Conservation (phyloP, 2,329 filamentous ascomycete genomes). For the Xylaria sp. region DNA sequence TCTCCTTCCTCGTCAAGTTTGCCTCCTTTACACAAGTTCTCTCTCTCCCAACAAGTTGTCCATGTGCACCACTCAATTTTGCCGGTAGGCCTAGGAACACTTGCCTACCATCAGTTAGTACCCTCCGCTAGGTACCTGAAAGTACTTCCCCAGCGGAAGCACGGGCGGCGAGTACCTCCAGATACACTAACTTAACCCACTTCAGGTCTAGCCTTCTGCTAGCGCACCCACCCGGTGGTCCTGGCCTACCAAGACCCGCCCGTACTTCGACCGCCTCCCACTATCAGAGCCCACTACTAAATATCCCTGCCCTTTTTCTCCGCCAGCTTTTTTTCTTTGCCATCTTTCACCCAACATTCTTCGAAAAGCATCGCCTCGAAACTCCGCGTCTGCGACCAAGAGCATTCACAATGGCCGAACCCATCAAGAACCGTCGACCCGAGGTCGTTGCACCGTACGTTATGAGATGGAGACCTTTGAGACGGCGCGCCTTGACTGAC, state of each 20-base stretch:
- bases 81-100: background rate
- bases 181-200: background rate
- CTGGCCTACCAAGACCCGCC: conserved; percentile 18
- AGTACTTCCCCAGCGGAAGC: background rate
- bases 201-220: background rate
- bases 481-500: conserved; percentile 19
- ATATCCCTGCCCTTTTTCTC: conserved; percentile 26
- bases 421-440: conserved; percentile 58
- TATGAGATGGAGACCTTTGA: conserved; percentile 19
- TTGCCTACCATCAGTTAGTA: background rate
- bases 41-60: background rate
- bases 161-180: background rate
- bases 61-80: background rate
- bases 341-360: conserved; percentile 21
- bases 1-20: background rate
- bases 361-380: conserved; percentile 20
- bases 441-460: conserved; percentile 57
- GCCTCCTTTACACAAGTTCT: background rate
- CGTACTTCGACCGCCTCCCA: conserved; percentile 20
- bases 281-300: conserved; percentile 20
- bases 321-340: conserved; percentile 23
- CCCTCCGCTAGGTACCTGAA: background rate
- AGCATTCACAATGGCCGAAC: conserved; percentile 52
- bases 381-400: conserved; percentile 20
- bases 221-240: background rate